These are phyloP conservation scores for Gryganskiella cystojenkinii DNA, from an alignment of 192 early-diverging fungal genomes.

Conservation along the genomic window DNA sequence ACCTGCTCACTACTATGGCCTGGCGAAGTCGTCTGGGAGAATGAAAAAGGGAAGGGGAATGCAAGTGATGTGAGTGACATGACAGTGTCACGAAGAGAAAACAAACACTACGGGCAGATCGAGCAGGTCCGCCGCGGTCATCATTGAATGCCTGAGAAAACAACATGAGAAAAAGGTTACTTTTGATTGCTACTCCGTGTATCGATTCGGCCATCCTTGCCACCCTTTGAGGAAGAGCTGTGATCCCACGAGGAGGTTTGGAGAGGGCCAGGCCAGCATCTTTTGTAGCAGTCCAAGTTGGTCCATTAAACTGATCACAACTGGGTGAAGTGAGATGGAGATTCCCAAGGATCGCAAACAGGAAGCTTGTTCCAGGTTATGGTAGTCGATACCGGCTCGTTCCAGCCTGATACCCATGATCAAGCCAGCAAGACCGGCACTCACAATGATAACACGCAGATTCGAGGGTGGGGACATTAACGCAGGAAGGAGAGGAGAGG, in stretches of 20 bases:
- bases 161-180: conserved; percentile 8
- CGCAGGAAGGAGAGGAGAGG: not conserved
- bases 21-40: conserved; percentile 32
- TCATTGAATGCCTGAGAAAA: too few relatives aligned
- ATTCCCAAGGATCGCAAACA: conserved; percentile 42
- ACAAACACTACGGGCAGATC: too few relatives aligned
- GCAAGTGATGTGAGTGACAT: not conserved
- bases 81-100: conserved; percentile 7
- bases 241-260: conserved; percentile 37
- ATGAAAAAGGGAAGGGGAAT: conserved; percentile 2
- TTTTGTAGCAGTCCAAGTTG: conserved; percentile 42
- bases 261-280: conserved; percentile 23
- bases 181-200: conserved; percentile 42
- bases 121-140: too few relatives aligned
- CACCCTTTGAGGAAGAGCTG: conserved; percentile 31
- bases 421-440: conserved; percentile 36
- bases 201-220: conserved; percentile 44
- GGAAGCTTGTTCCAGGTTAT: conserved; percentile 50
- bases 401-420: conserved; percentile 50
- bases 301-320: conserved; percentile 36
- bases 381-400: conserved; percentile 45
- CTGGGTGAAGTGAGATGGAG: conserved; percentile 47
- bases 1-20: conserved; percentile 52
- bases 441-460: conserved; percentile 34
- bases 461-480: conserved; percentile 18